Evolutionary conservation across 2,329 filamentous ascomycete species (phyloP).

Genomic region (Cladophialophora immunda): DNA sequence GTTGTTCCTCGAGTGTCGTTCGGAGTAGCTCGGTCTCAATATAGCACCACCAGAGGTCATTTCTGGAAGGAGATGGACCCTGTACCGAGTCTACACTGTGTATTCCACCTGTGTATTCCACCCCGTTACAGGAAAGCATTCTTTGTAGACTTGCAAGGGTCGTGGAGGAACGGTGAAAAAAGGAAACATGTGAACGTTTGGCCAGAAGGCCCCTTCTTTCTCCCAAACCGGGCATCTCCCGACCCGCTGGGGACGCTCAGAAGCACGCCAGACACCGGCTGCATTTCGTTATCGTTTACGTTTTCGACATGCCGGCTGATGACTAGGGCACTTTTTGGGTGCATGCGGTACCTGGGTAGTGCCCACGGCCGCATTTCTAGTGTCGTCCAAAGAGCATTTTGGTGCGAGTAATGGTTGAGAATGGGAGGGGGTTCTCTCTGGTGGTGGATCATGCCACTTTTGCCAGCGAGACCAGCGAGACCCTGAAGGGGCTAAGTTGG

Average conservation of each 20-base stretch:
- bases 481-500: not conserved
- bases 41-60: not conserved
- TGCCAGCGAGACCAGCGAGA: not conserved
- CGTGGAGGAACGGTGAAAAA: not conserved
- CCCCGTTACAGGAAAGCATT: not conserved
- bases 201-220: not conserved
- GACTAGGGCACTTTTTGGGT: not conserved
- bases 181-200: not conserved
- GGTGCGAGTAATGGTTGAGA: not conserved
- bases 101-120: too few species aligned
- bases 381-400: not conserved
- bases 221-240: not conserved
- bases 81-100: not conserved
- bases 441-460: constrained; percentile 7
- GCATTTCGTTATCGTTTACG: constrained; percentile 5
- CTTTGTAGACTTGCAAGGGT: not conserved
- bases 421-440: not conserved
- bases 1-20: not conserved
- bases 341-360: constrained; percentile 4
- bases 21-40: not conserved
- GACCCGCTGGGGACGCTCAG: not conserved
- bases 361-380: not conserved
- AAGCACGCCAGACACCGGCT: constrained; percentile 2
- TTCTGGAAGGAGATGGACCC: not conserved
- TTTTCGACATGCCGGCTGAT: not conserved